Evolutionary conservation across 2,329 filamentous ascomycete genomes (phyloP).

Genomic region (Penicillium digitatum): DNA sequence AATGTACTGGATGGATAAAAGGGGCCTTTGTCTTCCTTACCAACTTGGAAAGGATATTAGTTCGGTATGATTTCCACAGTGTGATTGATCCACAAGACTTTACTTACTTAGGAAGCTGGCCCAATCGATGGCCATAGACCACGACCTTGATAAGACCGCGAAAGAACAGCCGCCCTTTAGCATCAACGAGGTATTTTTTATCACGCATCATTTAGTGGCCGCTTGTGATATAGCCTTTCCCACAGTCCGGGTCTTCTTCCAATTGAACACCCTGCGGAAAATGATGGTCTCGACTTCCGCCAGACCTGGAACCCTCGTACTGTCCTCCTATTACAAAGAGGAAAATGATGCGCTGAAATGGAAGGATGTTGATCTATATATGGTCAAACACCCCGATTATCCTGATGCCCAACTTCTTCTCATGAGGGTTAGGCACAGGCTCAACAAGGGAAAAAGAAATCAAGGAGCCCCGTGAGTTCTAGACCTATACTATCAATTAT

Average conservation of each 20-base stretch:
- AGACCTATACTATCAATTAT: neutral
- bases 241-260: constrained; percentile 10
- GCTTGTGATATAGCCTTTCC: constrained; percentile 11
- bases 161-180: neutral
- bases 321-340: constrained; percentile 16
- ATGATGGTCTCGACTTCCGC: constrained; percentile 20
- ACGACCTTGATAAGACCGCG: neutral
- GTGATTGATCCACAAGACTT: neutral
- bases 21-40: neutral
- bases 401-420: constrained; percentile 17
- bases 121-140: neutral
- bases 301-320: constrained; percentile 16
- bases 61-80: neutral
- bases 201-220: constrained; percentile 17
- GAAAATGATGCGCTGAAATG: constrained; percentile 21
- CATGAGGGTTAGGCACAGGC: constrained; percentile 16
- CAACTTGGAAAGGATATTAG: neutral
- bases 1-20: neutral
- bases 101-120: neutral
- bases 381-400: constrained; percentile 23
- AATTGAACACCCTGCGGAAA: constrained; percentile 19
- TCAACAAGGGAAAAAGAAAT: constrained; percentile 24
- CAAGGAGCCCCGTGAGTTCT: constrained; percentile 16
- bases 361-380: constrained; percentile 25
- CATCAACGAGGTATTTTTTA: neutral